Evolutionary conservation across 257 asterid genomes (phyloP).

Genomic region (Nicotiana tabacum): DNA sequence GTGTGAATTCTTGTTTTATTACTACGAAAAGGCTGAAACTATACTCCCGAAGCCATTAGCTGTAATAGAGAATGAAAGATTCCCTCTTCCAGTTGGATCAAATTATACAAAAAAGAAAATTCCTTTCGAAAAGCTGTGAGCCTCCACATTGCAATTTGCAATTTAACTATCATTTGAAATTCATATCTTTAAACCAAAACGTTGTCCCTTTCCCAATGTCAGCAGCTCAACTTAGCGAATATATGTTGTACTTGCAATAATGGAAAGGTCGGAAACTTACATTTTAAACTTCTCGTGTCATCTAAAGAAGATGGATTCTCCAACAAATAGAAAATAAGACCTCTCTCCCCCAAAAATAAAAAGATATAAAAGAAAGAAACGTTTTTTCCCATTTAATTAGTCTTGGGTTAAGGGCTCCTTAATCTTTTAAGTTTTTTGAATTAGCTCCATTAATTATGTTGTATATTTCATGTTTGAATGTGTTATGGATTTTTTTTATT

Average conservation of each 20-base stretch:
- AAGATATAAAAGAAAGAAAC: neutral
- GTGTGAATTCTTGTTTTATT: neutral
- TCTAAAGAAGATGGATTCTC: neutral
- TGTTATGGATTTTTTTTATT: too few species aligned
- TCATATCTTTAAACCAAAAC: neutral
- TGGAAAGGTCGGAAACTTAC: neutral
- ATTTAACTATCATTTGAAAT: neutral
- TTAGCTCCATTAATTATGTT: too few species aligned
- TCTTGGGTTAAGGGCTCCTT: too few species aligned
- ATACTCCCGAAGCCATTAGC: neutral
- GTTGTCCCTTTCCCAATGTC: neutral
- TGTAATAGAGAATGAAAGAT: conserved; percentile 2
- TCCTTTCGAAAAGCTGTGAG: neutral
- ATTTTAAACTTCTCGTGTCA: neutral
- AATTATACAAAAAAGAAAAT: neutral
- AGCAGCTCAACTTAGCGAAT: neutral
- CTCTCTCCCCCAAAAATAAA: too few species aligned
- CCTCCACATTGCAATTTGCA: neutral
- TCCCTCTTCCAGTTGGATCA: conserved; percentile 10
- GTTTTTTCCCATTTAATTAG: neutral
- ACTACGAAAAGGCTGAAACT: neutral
- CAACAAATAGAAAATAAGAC: neutral
- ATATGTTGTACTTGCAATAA: conserved; percentile 4
- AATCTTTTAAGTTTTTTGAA: too few species aligned
- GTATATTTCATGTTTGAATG: too few species aligned